Evolutionary conservation across 257 asterid species (phyloP).

Genomic region (Petunia axillaris): DNA sequence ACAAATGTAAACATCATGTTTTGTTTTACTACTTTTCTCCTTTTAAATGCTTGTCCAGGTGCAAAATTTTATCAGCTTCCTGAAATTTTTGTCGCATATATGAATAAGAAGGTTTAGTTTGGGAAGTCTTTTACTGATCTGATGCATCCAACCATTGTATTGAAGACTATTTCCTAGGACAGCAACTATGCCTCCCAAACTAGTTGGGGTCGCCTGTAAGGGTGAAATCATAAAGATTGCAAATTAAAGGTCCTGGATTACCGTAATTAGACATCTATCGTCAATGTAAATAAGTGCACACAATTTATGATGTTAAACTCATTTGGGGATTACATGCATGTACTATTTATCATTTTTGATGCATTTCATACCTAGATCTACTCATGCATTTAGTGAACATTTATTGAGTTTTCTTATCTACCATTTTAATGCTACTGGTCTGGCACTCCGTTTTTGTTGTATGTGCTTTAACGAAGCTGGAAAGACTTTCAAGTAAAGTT

Average conservation of each 20-base stretch:
- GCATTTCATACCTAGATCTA: slow-evolving; percentile 2
- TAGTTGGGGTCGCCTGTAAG: too few relatives aligned
- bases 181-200: too few relatives aligned
- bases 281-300: neutral
- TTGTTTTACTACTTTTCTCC: too few relatives aligned
- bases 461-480: neutral
- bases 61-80: too few relatives aligned
- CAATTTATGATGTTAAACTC: neutral
- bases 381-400: neutral
- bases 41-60: too few relatives aligned
- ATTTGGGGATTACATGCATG: slow-evolving; percentile 17
- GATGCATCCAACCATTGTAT: too few relatives aligned
- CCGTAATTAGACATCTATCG: slow-evolving; percentile 5
- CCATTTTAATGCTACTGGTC: neutral
- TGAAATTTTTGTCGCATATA: too few relatives aligned
- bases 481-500: slow-evolving; percentile 14
- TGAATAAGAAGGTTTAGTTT: too few relatives aligned
- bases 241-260: slow-evolving; percentile 15
- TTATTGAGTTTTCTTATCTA: neutral
- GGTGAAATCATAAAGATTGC: slow-evolving; percentile 5
- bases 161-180: too few relatives aligned
- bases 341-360: neutral
- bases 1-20: too few relatives aligned
- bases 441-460: neutral
- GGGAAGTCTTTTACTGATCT: too few relatives aligned